Conservation (phyloP, 768 basidiomycete genomes). For the Candolleomyces efflorescens region DNA sequence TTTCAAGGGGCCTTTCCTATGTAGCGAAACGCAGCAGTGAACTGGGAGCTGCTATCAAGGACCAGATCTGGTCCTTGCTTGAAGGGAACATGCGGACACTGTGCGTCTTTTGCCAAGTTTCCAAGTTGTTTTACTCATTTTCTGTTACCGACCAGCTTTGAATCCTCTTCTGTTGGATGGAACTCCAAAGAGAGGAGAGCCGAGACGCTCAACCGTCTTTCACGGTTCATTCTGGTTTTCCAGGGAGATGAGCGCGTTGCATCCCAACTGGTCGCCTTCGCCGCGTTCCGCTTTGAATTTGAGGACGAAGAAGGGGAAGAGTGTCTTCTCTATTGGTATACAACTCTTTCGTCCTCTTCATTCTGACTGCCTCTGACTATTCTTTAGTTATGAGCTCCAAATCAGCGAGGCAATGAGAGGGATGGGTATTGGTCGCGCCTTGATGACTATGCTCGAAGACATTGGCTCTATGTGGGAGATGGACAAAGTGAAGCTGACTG, state of each 20-base stretch:
- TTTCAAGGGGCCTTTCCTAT: conserved; percentile 5
- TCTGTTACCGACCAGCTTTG: conserved; percentile 38
- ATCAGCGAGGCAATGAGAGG: conserved; percentile 41
- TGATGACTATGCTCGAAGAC: conserved; percentile 45
- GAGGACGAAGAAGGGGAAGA: conserved; percentile 57
- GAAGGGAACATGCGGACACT: conserved; percentile 55
- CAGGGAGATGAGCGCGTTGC: conserved; percentile 9
- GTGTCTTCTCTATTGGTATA: conserved; percentile 72
- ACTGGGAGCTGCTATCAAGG: conserved; percentile 31
- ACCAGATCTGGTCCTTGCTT: conserved; percentile 48
- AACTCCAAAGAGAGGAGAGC: conserved; percentile 47
- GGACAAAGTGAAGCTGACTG: conserved; percentile 73
- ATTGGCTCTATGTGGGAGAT: conserved; percentile 53
- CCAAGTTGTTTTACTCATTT: not conserved
- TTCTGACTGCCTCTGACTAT: not conserved
- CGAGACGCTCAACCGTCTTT: conserved; percentile 57
- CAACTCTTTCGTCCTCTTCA: not conserved
- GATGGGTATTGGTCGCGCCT: conserved; percentile 52
- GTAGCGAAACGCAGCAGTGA: conserved; percentile 15
- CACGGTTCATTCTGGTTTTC: conserved; percentile 56
- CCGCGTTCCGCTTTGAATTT: conserved; percentile 71
- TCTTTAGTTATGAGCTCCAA: conserved; percentile 73
- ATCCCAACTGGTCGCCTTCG: conserved; percentile 30
- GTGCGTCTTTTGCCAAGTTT: conserved; percentile 22
- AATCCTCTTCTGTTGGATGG: conserved; percentile 62